Percentiles rank a stretch among this genome's conserved stretches.
Evolutionary conservation across 2,329 filamentous ascomycete species (phyloP).

Genomic region (Trichoderma pleuroti): DNA sequence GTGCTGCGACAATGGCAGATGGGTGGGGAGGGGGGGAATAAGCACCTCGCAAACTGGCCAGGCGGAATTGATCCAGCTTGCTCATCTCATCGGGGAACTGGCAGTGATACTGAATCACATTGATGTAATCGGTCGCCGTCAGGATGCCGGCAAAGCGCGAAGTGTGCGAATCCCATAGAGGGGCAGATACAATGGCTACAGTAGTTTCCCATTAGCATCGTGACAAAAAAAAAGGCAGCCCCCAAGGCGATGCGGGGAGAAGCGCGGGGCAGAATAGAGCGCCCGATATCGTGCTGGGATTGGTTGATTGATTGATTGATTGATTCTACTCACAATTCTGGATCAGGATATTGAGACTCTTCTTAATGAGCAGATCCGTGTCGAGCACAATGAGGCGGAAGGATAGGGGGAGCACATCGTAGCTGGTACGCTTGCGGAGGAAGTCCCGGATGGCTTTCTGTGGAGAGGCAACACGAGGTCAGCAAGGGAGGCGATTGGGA

Average conservation of each 20-base stretch:
- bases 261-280: not conserved
- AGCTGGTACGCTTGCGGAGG: slow-evolving; percentile 91
- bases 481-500: not conserved
- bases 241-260: not conserved
- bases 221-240: not conserved
- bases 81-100: slow-evolving; percentile 88
- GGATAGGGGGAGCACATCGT: slow-evolving; percentile 93
- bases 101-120: slow-evolving; percentile 98
- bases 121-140: slow-evolving; percentile 96
- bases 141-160: slow-evolving; percentile 92
- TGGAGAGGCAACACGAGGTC: slow-evolving; percentile 22
- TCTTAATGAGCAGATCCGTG: slow-evolving; percentile 91
- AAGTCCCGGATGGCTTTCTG: slow-evolving; percentile 92
- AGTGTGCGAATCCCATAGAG: slow-evolving; percentile 90
- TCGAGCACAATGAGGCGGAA: slow-evolving; percentile 96
- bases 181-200: slow-evolving; percentile 91
- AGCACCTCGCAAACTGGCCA: slow-evolving; percentile 87
- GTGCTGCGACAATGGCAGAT: not conserved
- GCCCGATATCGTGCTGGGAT: not conserved
- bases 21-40: not conserved
- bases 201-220: slow-evolving; percentile 3
- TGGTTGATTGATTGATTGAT: not conserved
- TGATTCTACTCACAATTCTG: slow-evolving; percentile 70
- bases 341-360: slow-evolving; percentile 90
- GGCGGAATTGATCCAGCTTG: slow-evolving; percentile 87